Evolutionary conservation across 2,329 filamentous ascomycete genomes (phyloP), one percentile per base, ranked within the genome.

Genomic region (Corynespora cassiicola): DNA sequence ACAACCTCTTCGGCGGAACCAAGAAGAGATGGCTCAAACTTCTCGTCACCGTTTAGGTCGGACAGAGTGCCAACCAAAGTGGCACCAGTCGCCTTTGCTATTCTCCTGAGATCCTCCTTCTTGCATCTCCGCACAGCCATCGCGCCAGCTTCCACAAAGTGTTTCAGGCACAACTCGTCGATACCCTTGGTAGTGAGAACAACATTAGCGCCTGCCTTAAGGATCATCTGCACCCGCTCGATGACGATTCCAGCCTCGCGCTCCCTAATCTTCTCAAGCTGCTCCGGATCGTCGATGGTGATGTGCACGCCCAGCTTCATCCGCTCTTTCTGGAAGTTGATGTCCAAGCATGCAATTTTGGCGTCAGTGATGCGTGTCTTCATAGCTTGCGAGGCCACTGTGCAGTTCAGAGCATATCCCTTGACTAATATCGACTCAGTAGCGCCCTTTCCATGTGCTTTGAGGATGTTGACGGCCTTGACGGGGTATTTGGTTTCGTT

Each of bases 271-370:
- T 96, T 91, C 77, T 99, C 94, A 33, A 99, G 80, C 72, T 99
- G 94, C 68, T 95, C 86, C 31, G 94, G 94, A 68, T 99, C 94
- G 58, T 99, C 94, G 52, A 99, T 88, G 9, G 94, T 97, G 62
- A 99, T 96, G 72, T 99, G 92, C 45, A 99, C 94, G 54, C 94
- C 94, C 42, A 99, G 78, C 81, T 99, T 97, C 94, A 99, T 97
- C 57, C 92, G 83, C 78, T 97, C 92, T 78, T 99, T 99, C 67
- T 97, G 92, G 61, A 99, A 72, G 73, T 99, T 99, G 83, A 99
- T 97, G 69, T 99, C 94, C 46, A 99, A 74, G 60, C 92, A 86
- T 32, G 94, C 94, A 70, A 99, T 99, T 78, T 95, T 97, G 54
- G 94, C 94, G 71, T 97, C 91, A 35, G 82, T 82, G 67, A 99